Base-by-base conservation (phyloP, 495 filamentous ascomycete species). In the Aspergillus indologenus region DNA sequence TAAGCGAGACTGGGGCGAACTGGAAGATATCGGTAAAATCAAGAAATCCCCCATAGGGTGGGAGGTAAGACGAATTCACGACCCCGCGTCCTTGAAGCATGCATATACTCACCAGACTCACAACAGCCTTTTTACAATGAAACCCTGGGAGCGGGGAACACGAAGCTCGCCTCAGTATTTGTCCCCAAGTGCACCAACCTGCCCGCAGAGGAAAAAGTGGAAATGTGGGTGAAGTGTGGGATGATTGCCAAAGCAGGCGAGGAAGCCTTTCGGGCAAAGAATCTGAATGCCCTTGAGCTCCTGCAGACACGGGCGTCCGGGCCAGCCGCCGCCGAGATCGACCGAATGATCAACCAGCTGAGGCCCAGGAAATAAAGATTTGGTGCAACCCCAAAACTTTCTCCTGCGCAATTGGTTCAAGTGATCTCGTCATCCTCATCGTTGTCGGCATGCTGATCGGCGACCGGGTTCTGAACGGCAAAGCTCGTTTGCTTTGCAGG, bases 151-250 rank as follows among this genome's bases (percentile, higher is more conserved):
- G 95, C 94, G 6, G 93, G 95, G 52, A 98, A 98, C 69, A 87
- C 90, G 21, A 89, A 91, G 55, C 78, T 96, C 4, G 95, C 95
- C 7, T 83, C 87, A 2, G 61, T 81, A 5, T 98, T 96, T 68
- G 84, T 98, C 49, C 88, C 91, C 11, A 98, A 98, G 74, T 96
- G 92, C 74, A 85, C 83, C 48, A 74, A 74, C 44, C 62, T 87
- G 45, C 76, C 81, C 20, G 75, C 81, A 11, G 80, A 83, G 50
- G 88, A 91, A 57, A 78, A 87, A 31, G 85, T 96, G 53, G 86
- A 90, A 66, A 96, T 97, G 94, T 98, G 90, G 83, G 84, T 95
- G 62, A 96, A 96, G 74, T 98, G 95, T 70, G 92, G 92, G 22
- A 85, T 95, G 85, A 80, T 92, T 24, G 84, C 88, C 21, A 91